phyloP scores from a whole-genome alignment of 768 basidiomycete species.

The Paxillus ammoniavirescens region DNA sequence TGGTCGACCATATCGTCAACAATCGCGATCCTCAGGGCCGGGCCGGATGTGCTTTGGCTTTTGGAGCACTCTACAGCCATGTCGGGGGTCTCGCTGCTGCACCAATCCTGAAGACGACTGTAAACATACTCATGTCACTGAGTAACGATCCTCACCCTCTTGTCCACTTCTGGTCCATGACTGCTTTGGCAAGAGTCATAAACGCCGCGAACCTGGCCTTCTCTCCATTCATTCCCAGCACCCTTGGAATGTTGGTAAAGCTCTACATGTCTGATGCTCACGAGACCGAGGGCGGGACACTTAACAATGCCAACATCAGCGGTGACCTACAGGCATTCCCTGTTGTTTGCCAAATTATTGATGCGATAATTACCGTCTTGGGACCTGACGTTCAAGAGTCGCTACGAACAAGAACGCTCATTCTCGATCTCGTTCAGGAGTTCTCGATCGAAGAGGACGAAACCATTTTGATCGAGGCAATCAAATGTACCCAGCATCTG shows the following conservation, averaged over 20 bases:
- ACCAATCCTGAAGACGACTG: constrained; percentile 90
- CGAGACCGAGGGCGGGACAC: constrained; percentile 87
- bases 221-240: constrained; percentile 83
- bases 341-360: constrained; percentile 86
- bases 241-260: constrained; percentile 87
- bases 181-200: constrained; percentile 82
- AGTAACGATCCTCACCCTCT: constrained; percentile 95
- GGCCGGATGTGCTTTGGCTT: constrained; percentile 90
- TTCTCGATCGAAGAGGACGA: constrained; percentile 87
- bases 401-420: constrained; percentile 68
- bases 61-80: constrained; percentile 87
- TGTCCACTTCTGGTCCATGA: constrained; percentile 92
- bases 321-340: constrained; percentile 93
- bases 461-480: constrained; percentile 87
- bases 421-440: constrained; percentile 82
- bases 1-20: constrained; percentile 91
- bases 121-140: constrained; percentile 92
- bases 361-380: constrained; percentile 89
- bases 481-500: constrained; percentile 95
- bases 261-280: constrained; percentile 89
- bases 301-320: constrained; percentile 78
- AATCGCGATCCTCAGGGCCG: constrained; percentile 91
- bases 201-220: constrained; percentile 91
- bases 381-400: constrained; percentile 96
- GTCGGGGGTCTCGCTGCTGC: constrained; percentile 96